A percentile compares a stretch with the other conserved stretches of the same genome.
Conservation (phyloP, 805 yeast genomes). For the Myxozyma monticola region DNA sequence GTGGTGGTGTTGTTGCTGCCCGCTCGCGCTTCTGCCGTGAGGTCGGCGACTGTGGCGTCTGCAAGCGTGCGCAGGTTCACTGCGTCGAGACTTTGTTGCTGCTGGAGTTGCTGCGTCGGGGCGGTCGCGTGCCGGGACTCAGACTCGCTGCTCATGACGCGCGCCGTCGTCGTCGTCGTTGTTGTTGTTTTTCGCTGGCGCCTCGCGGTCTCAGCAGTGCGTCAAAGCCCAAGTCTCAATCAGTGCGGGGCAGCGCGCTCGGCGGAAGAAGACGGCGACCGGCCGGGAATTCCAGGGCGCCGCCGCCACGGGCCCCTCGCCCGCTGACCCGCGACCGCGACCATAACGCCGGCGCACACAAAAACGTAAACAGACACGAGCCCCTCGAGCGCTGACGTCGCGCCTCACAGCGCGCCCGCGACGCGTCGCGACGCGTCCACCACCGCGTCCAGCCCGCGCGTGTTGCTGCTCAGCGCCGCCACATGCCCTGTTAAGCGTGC, state of each 20-base stretch:
- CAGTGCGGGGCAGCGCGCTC: too few relatives aligned
- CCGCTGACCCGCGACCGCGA: too few relatives aligned
- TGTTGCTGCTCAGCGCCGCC: slow-evolving; percentile 11
- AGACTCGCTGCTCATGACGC: not conserved
- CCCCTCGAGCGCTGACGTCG: too few relatives aligned
- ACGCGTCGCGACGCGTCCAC: slow-evolving; percentile 11
- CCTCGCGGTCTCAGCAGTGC: too few relatives aligned
- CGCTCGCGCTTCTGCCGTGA: not conserved
- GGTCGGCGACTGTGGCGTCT: slow-evolving; percentile 17
- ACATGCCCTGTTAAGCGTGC: slow-evolving; percentile 15
- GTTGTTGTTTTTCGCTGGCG: slow-evolving; percentile 2
- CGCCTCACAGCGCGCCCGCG: slow-evolving; percentile 1
- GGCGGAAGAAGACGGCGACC: slow-evolving; percentile 7
- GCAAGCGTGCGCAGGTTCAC: slow-evolving; percentile 21
- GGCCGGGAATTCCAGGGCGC: slow-evolving; percentile 3
- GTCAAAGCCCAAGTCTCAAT: too few relatives aligned
- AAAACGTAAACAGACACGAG: too few relatives aligned
- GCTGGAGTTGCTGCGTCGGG: too few relatives aligned
- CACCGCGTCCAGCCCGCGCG: slow-evolving; percentile 14
- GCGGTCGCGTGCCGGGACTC: not conserved
- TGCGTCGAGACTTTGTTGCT: slow-evolving; percentile 13
- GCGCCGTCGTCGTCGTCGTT: not conserved
- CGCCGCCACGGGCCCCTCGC: not conserved
- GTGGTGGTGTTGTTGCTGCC: not conserved
- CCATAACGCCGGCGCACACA: too few relatives aligned